Evolutionary conservation across 164 flowering plant species (phyloP).

Genomic region (Akebia trifoliata): DNA sequence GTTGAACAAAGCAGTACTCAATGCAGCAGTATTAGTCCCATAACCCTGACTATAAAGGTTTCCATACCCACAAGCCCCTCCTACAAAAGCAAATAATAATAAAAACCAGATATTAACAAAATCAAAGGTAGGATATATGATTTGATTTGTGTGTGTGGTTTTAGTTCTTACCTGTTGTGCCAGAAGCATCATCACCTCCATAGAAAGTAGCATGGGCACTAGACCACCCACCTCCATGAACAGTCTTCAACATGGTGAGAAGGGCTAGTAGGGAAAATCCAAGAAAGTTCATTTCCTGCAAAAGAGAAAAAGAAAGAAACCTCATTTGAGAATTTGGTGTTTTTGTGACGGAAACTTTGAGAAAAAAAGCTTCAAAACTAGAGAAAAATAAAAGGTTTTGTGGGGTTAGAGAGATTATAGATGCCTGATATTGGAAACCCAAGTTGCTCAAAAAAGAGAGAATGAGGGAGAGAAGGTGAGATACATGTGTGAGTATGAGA

Average conservation of each 20-base stretch:
- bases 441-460: background rate
- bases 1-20: slow-evolving; percentile 64
- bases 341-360: background rate
- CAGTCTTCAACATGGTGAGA: slow-evolving; percentile 25
- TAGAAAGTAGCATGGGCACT: slow-evolving; percentile 77
- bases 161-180: slow-evolving; percentile 59
- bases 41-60: slow-evolving; percentile 69
- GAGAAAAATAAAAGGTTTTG: slow-evolving; percentile 1
- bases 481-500: slow-evolving; percentile 15
- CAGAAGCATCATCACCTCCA: slow-evolving; percentile 79
- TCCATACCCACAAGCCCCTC: slow-evolving; percentile 86
- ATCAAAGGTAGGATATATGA: background rate
- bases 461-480: slow-evolving; percentile 11
- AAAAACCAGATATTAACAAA: background rate
- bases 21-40: slow-evolving; percentile 61
- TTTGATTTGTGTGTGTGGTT: background rate
- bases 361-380: background rate
- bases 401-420: slow-evolving; percentile 5
- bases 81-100: slow-evolving; percentile 19
- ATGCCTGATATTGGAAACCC: slow-evolving; percentile 6
- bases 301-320: slow-evolving; percentile 3
- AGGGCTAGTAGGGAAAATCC: slow-evolving; percentile 28
- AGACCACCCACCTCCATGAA: slow-evolving; percentile 53
- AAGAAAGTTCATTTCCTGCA: slow-evolving; percentile 37
- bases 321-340: slow-evolving; percentile 10